Percentiles rank a stretch among this genome's conserved stretches.
Evolutionary conservation across 1,284 basidiomycete species (phyloP).

Genomic region (Porphyrellus sp.): DNA sequence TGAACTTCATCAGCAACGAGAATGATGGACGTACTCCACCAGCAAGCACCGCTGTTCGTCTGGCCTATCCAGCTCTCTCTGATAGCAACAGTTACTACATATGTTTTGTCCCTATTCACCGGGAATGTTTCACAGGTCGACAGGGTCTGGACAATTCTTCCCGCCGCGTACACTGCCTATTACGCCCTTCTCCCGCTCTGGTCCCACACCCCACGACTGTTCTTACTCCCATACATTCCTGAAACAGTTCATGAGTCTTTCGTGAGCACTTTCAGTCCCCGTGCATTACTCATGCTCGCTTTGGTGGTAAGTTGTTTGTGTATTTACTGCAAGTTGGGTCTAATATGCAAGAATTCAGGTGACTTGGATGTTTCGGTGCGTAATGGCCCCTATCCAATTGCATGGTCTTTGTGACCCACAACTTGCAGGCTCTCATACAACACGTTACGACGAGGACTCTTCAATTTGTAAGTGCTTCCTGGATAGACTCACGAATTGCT

Average conservation of each 20-base stretch:
- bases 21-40: slow-evolving; percentile 12
- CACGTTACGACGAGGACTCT: slow-evolving; percentile 81
- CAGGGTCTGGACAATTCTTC: slow-evolving; percentile 74
- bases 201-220: slow-evolving; percentile 44
- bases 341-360: slow-evolving; percentile 34
- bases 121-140: slow-evolving; percentile 87
- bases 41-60: slow-evolving; percentile 38
- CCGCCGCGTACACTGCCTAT: slow-evolving; percentile 74
- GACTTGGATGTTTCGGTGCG: slow-evolving; percentile 66
- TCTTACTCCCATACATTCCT: slow-evolving; percentile 56
- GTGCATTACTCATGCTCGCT: slow-evolving; percentile 68
- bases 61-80: slow-evolving; percentile 67
- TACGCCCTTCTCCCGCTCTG: slow-evolving; percentile 70
- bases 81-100: slow-evolving; percentile 46
- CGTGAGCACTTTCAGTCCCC: slow-evolving; percentile 53
- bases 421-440: slow-evolving; percentile 72
- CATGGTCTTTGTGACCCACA: not conserved
- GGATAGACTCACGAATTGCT: not conserved
- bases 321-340: not conserved
- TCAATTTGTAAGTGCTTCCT: slow-evolving; percentile 52
- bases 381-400: not conserved
- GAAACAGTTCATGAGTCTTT: slow-evolving; percentile 44
- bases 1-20: not conserved
- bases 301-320: slow-evolving; percentile 48
- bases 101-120: slow-evolving; percentile 61